Base-by-base conservation (phyloP, 2,329 filamentous ascomycete genomes). In the Botryosphaeria dothidea region DNA sequence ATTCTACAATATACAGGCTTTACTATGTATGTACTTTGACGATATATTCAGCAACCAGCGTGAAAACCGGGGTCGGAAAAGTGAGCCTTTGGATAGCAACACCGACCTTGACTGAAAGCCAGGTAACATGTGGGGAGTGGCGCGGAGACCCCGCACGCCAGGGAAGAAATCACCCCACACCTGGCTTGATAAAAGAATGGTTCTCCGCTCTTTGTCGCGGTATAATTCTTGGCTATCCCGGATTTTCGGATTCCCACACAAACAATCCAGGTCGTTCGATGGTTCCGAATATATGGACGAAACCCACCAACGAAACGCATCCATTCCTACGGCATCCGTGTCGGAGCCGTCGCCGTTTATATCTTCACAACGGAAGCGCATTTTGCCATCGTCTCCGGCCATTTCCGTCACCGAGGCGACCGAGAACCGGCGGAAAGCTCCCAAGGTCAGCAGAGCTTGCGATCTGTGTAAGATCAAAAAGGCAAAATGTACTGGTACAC, bases 381-480 rank as follows among this genome's bases (percentile, higher is more conserved):
- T 8, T 23, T 38, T 38, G 51, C 29, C n/a, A 4, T 36, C 51
- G 5, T 38, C 31, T 4, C 51, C 51, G 7, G 4, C 31, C n/a
- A 54, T 7, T 46, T 19, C 23, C 7, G 9, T 25, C 17, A 34
- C 27, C 34, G 56, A 60, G 3, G 19, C 17, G 2, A 25, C 38
- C n/a, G 21, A 34, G 8, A 62, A 41, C 17, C 27, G 31, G 23
- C 41, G 31, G 1, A 62, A 70, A 36, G 68, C 68, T 38, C 62
- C 67, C 2, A 75, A 74, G 60, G 73, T 74, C 1, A 74, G 70
- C 13, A 62, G 73, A 4, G 73, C 72, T 9, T 75, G 73, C 67
- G 71, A 75, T 43, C 60, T 68, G 9, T 75, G 73, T 70, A 75
- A 74, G 56, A 45, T 68, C 43, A 74, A 70, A 54, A 75, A 75